Base-by-base conservation (phyloP, 306 rosid genomes). In the Cajanus cajan region DNA sequence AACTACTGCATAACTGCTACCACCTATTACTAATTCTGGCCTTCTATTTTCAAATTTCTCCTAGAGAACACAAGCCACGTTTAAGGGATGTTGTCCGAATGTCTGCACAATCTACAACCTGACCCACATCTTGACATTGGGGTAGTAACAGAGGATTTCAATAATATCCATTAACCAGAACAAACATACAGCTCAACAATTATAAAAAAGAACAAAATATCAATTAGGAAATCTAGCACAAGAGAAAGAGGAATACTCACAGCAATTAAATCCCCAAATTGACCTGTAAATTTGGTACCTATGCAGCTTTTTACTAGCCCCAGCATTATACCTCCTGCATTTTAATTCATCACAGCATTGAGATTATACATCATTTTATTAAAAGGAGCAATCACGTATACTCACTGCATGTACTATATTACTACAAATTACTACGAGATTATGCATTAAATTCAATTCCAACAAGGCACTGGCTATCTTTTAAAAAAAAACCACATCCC, bases 241-340 rank as follows among this genome's bases (percentile, higher is more conserved):
- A 44, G 77, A 34, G 62, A 66, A 7, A 28, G 59, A 74, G 68
- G 80, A 61, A 84, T 68, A 83, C 99, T 93, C 82, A 96, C 99
- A 87, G 99, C 98, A 85, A 96, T 91, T 62, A 96, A 81, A 86
- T 96, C 97, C 50, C 99, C 99, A 43, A 93, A 96, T 82, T 96
- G 99, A 76, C 97, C 74, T 0, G 99, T 96, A 78, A 96, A 96
- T 73, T 96, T 96, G 78, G 99, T 96, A 43, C 99, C 97, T 6
- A 94, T 92, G 86, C 99, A 93, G 86, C 99, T 93, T 83, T 90
- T 96, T 12, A 96, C 97, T 74, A 96, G 87, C 76, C 96, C 97
- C 86, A 96, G 83, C 96, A 96, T 84, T 76, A 92, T 82, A 68
- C 78, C 82, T 79, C 98, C 99, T 96, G 88, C 85, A 82, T 77